phyloP scores from a whole-genome alignment of 2,329 filamentous ascomycete species.

The Phoma herbarum region DNA sequence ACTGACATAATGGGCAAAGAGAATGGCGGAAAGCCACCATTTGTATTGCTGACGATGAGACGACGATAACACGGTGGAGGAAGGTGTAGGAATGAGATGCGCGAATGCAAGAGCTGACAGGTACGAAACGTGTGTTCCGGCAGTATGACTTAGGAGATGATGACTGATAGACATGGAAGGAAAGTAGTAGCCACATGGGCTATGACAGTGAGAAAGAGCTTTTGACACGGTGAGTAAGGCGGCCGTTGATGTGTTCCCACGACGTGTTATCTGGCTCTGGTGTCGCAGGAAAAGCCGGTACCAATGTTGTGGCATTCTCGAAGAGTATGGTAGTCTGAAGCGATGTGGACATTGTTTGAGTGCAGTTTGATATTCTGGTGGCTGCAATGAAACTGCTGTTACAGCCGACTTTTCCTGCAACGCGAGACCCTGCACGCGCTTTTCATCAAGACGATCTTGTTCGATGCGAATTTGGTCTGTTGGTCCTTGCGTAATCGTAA shows the following conservation, averaged over 20 bases:
- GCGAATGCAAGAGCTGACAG: background rate
- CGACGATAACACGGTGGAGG: background rate
- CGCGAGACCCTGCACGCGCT: background rate
- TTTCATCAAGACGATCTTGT: background rate
- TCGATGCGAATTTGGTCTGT: background rate
- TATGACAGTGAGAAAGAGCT: background rate
- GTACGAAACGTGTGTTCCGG: background rate
- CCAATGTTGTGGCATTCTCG: background rate
- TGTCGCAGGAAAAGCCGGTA: background rate
- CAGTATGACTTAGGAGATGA: background rate
- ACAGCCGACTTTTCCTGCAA: background rate
- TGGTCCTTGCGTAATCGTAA: slow-evolving; percentile 11
- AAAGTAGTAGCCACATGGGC: background rate
- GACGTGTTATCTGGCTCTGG: background rate
- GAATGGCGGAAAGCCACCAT: background rate
- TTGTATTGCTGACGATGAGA: background rate
- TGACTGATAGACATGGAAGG: background rate
- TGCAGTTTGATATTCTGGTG: background rate
- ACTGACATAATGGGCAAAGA: slow-evolving; percentile 24
- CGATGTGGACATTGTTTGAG: background rate
- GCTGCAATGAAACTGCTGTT: background rate
- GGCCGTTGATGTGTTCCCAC: no score
- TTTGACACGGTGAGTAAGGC: background rate
- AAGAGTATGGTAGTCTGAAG: background rate
- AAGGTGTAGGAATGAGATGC: background rate